Evolutionary conservation across 345 rosid species (phyloP), one percentile per base, ranked within the genome.

Genomic region (Theobroma cacao): DNA sequence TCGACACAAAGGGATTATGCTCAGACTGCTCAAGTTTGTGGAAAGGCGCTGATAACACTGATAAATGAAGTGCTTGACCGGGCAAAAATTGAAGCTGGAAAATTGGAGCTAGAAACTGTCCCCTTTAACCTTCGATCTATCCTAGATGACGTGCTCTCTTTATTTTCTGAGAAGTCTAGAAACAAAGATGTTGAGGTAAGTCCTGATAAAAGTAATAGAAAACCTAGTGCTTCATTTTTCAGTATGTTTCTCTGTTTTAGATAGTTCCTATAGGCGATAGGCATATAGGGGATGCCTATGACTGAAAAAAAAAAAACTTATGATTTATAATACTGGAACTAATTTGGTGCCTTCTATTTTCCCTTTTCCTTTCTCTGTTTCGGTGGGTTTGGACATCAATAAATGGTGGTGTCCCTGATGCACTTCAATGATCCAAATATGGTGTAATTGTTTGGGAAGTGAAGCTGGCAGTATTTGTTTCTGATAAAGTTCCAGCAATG

Each of bases 1-100:
- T 91, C 94, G 33, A 92, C 97, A 3, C 99, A 96, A 70, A 88
- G 94, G 84, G 98, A 96, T 79, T 94, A 89, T 83, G 97, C 97
- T 75, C 98, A 90, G 84, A 96, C 99, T 12, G 99, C 98, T 72
- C 98, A 96, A 86, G 88, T 76, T 18, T 94, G 99, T 81, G 99
- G 98, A 65, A 96, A 94, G 88, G 98, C 99, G 66, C 82, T 96
- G 91, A 92, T 96, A 81, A 81, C 92, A 18, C 83, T 96, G 75
- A 96, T 96, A 83, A 96, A 96, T 75, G 98, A 94, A 85, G 97
- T 96, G 88, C 98, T 96, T 76, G 99, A 96, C 85, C 92, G 97
- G 30, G 99, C 98, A 61, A 96, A 96, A 85, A 94, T 96, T 71
- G 99, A 96, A 90, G 97, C 99, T 24, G 91, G 98, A 52, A 96